These are phyloP conservation scores for Suhomyces tanzawaensis DNA, from an alignment of 805 yeast genomes.

Conservation along the genomic window DNA sequence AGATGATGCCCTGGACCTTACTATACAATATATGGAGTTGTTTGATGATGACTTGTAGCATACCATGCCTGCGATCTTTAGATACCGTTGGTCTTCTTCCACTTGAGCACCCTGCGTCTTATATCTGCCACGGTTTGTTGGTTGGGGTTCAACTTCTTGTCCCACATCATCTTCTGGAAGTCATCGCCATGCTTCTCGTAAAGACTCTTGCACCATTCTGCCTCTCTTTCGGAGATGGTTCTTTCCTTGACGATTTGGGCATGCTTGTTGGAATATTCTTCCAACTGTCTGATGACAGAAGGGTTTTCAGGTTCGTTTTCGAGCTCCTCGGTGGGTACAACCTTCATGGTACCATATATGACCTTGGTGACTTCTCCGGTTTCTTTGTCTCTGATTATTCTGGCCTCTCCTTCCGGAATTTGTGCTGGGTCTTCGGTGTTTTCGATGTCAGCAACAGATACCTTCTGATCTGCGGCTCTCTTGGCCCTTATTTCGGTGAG, in stretches of 20 bases:
- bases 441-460: constrained; percentile 39
- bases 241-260: constrained; percentile 54
- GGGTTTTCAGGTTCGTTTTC: constrained; percentile 37
- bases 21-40: no score
- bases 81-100: constrained; percentile 53
- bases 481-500: constrained; percentile 35
- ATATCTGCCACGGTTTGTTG: constrained; percentile 88
- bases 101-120: constrained; percentile 64
- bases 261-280: constrained; percentile 43
- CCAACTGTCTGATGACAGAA: constrained; percentile 67
- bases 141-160: constrained; percentile 73
- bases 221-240: constrained; percentile 68
- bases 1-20: no score
- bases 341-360: constrained; percentile 66
- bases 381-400: constrained; percentile 65
- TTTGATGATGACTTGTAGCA: no score
- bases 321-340: constrained; percentile 3
- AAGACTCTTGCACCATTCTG: constrained; percentile 63
- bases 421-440: constrained; percentile 52
- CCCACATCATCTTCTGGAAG: constrained; percentile 89
- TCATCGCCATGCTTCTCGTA: constrained; percentile 83
- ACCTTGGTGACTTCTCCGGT: constrained; percentile 63
- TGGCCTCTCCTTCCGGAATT: constrained; percentile 77
- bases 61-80: background rate
- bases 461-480: constrained; percentile 23